These are phyloP conservation scores for Aspergillus proliferans DNA, from an alignment of 2,329 filamentous ascomycete species.

Conservation along the genomic window DNA sequence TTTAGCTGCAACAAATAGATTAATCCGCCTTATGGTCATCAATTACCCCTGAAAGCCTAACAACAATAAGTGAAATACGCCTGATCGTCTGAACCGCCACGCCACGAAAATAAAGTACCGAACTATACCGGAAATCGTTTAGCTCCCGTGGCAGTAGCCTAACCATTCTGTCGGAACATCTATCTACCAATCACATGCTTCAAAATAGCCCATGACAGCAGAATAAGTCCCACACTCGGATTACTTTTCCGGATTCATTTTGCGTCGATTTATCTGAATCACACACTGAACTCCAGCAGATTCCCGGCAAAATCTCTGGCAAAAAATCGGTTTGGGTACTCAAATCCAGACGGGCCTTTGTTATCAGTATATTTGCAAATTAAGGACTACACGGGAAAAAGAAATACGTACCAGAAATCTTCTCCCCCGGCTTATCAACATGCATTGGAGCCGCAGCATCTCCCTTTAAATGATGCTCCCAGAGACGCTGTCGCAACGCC, in stretches of 20 bases:
- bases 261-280: background rate
- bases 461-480: conserved; percentile 46
- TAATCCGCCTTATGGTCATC: too few species aligned
- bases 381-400: background rate
- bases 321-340: conserved; percentile 59
- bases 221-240: background rate
- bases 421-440: conserved; percentile 51
- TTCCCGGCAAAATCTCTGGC: conserved; percentile 54
- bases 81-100: too few species aligned
- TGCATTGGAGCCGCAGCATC: conserved; percentile 47
- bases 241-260: background rate
- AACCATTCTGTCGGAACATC: background rate
- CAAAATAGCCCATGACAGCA: background rate
- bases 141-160: background rate
- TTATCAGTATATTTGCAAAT: conserved; percentile 36
- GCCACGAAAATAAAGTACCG: background rate
- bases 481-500: conserved; percentile 45
- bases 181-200: background rate
- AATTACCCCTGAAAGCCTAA: too few species aligned
- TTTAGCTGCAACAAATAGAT: too few species aligned
- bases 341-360: conserved; percentile 36
- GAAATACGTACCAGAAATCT: conserved; percentile 33
- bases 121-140: background rate
- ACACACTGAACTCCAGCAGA: conserved; percentile 49
- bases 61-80: too few species aligned